These are phyloP conservation scores for Penicillium paxilli DNA, from an alignment of 495 filamentous ascomycete species.

Conservation along the genomic window DNA sequence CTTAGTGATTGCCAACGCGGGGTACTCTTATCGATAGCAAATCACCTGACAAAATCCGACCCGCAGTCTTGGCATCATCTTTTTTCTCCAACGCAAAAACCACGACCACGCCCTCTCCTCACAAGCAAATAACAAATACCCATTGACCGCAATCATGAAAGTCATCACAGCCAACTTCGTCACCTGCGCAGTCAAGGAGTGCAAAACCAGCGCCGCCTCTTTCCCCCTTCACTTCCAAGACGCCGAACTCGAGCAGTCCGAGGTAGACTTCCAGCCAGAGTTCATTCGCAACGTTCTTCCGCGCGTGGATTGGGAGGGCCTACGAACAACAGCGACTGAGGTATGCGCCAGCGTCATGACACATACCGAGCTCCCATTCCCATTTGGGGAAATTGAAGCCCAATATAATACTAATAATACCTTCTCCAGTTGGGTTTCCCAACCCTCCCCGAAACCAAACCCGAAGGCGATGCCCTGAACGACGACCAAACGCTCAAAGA, in stretches of 20 bases:
- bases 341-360: constrained; percentile 48
- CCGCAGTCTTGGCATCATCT: constrained; percentile 5
- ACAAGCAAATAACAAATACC: too few relatives aligned
- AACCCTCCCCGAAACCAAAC: constrained; percentile 63
- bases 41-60: constrained; percentile 14
- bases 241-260: constrained; percentile 81
- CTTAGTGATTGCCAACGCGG: too few relatives aligned
- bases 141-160: constrained; percentile 70
- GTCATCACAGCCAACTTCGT: constrained; percentile 95
- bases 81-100: constrained; percentile 9
- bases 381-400: too few relatives aligned
- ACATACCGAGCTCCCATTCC: background rate
- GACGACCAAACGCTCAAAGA: constrained; percentile 71
- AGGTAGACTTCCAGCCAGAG: constrained; percentile 73
- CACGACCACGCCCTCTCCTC: background rate
- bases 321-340: constrained; percentile 74
- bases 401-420: background rate
- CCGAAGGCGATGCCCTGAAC: constrained; percentile 54
- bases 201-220: constrained; percentile 72
- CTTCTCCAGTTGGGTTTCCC: constrained; percentile 76
- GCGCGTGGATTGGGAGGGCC: constrained; percentile 82
- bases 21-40: constrained; percentile 4
- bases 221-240: constrained; percentile 92
- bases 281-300: constrained; percentile 82
- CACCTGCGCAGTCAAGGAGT: constrained; percentile 91